Conservation (phyloP, 345 rosid genomes). For the Lepidium didymum region DNA sequence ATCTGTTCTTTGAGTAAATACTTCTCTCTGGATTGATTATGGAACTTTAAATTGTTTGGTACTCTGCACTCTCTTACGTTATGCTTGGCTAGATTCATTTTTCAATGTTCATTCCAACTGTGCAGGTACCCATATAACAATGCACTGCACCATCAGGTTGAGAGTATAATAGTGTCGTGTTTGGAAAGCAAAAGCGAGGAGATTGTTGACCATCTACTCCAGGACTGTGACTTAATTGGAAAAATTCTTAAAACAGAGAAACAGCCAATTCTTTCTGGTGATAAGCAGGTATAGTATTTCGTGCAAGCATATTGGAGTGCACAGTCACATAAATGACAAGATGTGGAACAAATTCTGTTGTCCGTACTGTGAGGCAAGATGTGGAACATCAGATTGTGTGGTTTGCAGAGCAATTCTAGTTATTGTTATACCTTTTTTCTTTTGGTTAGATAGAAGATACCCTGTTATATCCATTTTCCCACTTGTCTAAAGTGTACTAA, state of each 20-base stretch:
- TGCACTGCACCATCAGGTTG: constrained; percentile 92
- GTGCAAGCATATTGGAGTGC: neutral
- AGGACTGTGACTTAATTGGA: constrained; percentile 73
- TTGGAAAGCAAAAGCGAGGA: constrained; percentile 63
- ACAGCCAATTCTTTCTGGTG: constrained; percentile 53
- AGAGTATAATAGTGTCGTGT: constrained; percentile 74
- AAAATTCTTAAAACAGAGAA: constrained; percentile 66
- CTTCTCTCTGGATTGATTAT: constrained; percentile 10
- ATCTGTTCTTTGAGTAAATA: constrained; percentile 81
- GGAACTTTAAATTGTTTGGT: neutral
- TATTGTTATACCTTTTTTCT: neutral
- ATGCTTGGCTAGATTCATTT: constrained; percentile 10
- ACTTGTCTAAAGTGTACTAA: neutral
- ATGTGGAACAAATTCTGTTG: neutral
- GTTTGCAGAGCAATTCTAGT: neutral
- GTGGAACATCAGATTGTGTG: constrained; percentile 11
- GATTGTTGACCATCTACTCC: constrained; percentile 69
- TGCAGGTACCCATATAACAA: constrained; percentile 91
- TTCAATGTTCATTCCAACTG: constrained; percentile 9
- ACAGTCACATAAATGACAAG: neutral
- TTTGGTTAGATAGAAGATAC: neutral
- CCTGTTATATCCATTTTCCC: neutral
- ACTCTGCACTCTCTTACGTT: neutral
- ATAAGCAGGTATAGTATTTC: constrained; percentile 38
- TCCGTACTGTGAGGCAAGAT: neutral